Conservation (phyloP, 2,329 filamentous ascomycete genomes). For the Fonsecaea pedrosoi region DNA sequence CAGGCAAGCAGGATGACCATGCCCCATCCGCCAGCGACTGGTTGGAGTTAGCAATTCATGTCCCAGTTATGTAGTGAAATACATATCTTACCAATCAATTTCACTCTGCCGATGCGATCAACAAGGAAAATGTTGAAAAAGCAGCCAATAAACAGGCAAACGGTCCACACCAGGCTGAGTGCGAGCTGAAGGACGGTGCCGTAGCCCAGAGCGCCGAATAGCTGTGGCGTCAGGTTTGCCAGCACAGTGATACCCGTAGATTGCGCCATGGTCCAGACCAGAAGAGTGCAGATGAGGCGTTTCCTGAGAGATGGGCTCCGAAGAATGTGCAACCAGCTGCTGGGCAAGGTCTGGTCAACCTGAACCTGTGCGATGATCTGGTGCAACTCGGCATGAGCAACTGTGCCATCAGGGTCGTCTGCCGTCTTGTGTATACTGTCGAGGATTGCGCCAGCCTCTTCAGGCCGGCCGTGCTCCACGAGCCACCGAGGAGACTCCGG, state of each 20-base stretch:
- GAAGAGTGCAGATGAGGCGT: slow-evolving; percentile 41
- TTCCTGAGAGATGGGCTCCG: slow-evolving; percentile 41
- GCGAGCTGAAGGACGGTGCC: slow-evolving; percentile 23
- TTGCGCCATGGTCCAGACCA: slow-evolving; percentile 45
- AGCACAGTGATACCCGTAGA: slow-evolving; percentile 45
- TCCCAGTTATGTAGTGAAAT: slow-evolving; percentile 9
- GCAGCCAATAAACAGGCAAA: slow-evolving; percentile 42
- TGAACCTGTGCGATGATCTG: slow-evolving; percentile 44
- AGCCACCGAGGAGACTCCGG: slow-evolving; percentile 43
- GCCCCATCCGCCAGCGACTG: slow-evolving; percentile 49
- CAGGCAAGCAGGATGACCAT: slow-evolving; percentile 47
- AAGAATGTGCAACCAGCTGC: slow-evolving; percentile 28
- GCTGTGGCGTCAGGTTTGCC: slow-evolving; percentile 41
- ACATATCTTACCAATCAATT: slow-evolving; percentile 22
- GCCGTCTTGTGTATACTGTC: slow-evolving; percentile 40
- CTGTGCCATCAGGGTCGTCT: slow-evolving; percentile 36
- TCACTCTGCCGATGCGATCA: slow-evolving; percentile 37
- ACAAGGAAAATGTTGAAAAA: slow-evolving; percentile 41
- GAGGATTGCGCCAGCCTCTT: slow-evolving; percentile 38
- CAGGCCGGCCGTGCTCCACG: slow-evolving; percentile 36
- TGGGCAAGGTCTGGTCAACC: slow-evolving; percentile 24
- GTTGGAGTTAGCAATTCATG: background rate
- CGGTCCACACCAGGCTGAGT: slow-evolving; percentile 29
- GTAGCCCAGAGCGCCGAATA: slow-evolving; percentile 31
- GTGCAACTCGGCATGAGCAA: slow-evolving; percentile 42